These are phyloP conservation scores for Wickerhamiella azymoides DNA, from an alignment of 805 yeast species.

Conservation along the genomic window DNA sequence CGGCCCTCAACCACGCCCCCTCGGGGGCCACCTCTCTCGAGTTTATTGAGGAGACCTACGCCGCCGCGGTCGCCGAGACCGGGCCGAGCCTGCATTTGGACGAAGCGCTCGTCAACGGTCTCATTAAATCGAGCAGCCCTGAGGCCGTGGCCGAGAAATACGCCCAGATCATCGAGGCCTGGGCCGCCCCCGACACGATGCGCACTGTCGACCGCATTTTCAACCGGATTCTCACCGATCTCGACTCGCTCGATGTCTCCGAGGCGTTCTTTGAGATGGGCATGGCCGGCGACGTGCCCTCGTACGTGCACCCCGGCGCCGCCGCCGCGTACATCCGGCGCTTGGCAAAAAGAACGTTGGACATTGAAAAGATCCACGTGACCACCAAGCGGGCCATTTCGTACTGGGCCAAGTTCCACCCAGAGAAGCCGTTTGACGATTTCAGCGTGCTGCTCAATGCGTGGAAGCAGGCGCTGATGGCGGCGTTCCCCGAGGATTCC, in stretches of 20 bases:
- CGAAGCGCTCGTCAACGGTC: constrained; percentile 16
- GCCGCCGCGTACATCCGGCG: constrained; percentile 14
- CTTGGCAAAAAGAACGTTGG: constrained; percentile 8
- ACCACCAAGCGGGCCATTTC: constrained; percentile 10
- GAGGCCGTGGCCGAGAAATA: constrained; percentile 16
- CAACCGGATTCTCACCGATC: constrained; percentile 17
- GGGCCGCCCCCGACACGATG: constrained; percentile 11
- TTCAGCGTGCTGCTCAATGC: constrained; percentile 13
- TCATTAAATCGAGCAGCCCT: constrained; percentile 13
- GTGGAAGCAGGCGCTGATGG: constrained; percentile 10
- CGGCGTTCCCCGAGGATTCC: constrained; percentile 10
- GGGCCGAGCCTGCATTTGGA: constrained; percentile 17
- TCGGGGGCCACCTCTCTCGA: constrained; percentile 16
- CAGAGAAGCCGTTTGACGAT: constrained; percentile 5
- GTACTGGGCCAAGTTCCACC: constrained; percentile 7
- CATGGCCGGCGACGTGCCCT: constrained; percentile 7
- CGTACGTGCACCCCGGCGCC: constrained; percentile 19
- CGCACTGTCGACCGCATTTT: constrained; percentile 15
- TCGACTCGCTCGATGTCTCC: constrained; percentile 14
- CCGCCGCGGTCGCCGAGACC: constrained; percentile 12
- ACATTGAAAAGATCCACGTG: constrained; percentile 10
- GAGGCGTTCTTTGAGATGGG: constrained; percentile 16
- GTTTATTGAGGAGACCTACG: constrained; percentile 15
- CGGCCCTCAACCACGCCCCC: constrained; percentile 16
- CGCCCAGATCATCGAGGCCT: constrained; percentile 13